Conservation (phyloP, 164 flowering plant genomes). For the Liriodendron chinense region DNA sequence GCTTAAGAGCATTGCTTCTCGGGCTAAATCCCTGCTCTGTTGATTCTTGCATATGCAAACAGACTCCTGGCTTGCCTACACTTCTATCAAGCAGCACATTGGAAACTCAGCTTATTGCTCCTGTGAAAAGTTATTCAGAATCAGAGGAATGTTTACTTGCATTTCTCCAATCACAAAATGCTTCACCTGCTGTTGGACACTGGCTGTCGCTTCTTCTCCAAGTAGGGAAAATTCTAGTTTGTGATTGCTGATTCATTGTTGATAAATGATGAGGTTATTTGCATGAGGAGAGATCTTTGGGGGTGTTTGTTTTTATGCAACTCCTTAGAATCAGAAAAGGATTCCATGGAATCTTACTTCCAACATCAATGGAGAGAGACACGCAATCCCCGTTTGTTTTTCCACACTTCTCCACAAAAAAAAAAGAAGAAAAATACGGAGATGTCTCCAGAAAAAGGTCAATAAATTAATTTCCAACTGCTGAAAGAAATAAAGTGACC, state of each 20-base stretch:
- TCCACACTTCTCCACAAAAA: no score
- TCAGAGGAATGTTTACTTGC: slow-evolving; percentile 67
- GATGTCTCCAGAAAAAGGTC: no score
- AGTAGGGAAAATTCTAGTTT: slow-evolving; percentile 32
- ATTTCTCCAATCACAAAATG: slow-evolving; percentile 77
- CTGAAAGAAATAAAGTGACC: no score
- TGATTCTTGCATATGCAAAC: slow-evolving; percentile 58
- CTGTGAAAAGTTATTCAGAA: slow-evolving; percentile 20
- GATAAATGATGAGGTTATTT: background rate
- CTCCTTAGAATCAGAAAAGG: no score
- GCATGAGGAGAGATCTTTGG: no score
- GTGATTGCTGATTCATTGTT: background rate
- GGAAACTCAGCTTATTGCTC: slow-evolving; percentile 7
- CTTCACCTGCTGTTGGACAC: slow-evolving; percentile 91
- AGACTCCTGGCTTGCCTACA: slow-evolving; percentile 38
- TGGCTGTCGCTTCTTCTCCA: slow-evolving; percentile 94
- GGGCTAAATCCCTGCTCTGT: slow-evolving; percentile 50
- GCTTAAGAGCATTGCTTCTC: slow-evolving; percentile 69
- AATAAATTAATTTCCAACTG: no score
- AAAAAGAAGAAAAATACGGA: no score
- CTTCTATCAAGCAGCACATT: slow-evolving; percentile 27
- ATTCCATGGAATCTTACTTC: no score
- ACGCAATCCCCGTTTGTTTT: no score
- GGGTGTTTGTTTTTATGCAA: no score
- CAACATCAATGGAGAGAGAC: no score